A percentile compares a stretch with the other conserved stretches of the same genome.
Evolutionary conservation across 108 stramenopile species (phyloP).

Genomic region (Cyclotella sp.): DNA sequence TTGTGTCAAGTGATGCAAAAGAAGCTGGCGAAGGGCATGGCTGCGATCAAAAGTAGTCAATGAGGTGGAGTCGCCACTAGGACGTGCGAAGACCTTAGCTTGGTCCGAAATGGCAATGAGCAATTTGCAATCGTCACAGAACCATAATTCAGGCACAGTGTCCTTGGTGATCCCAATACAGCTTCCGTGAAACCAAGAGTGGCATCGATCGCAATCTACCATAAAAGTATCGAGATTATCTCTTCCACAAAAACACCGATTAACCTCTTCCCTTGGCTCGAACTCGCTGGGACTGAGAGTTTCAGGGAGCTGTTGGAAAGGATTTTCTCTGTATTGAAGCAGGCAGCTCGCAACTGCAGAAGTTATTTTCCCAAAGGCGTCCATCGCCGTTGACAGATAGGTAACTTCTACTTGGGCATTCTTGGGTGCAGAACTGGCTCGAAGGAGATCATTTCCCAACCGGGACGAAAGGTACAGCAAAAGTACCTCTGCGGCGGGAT

Average conservation of each 20-base stretch:
- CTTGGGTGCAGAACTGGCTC: conserved; percentile 57
- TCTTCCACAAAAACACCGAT: conserved; percentile 76
- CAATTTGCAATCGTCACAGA: conserved; percentile 87
- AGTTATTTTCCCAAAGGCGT: conserved; percentile 86
- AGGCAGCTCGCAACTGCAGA: conserved; percentile 70
- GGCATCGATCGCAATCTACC: conserved; percentile 89
- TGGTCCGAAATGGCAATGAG: conserved; percentile 57
- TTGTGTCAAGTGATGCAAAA: conserved; percentile 65
- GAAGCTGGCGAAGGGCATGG: conserved; percentile 69
- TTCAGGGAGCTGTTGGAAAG: conserved; percentile 51
- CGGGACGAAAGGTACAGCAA: conserved; percentile 64
- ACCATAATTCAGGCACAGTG: conserved; percentile 69
- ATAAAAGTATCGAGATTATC: conserved; percentile 67
- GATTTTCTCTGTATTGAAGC: conserved; percentile 58
- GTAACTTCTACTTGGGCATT: conserved; percentile 61
- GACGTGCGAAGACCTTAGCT: conserved; percentile 49
- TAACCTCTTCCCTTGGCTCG: conserved; percentile 54
- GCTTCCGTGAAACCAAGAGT: conserved; percentile 68
- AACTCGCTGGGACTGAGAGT: conserved; percentile 33
- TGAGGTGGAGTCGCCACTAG: background rate
- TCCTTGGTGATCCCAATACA: conserved; percentile 82
- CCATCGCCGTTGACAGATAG: conserved; percentile 84
- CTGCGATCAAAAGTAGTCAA: conserved; percentile 45
- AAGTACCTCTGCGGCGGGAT: conserved; percentile 91
- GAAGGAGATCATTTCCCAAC: conserved; percentile 65